phyloP scores from a whole-genome alignment of 768 basidiomycete genomes.

The Termitomyces sp. region DNA sequence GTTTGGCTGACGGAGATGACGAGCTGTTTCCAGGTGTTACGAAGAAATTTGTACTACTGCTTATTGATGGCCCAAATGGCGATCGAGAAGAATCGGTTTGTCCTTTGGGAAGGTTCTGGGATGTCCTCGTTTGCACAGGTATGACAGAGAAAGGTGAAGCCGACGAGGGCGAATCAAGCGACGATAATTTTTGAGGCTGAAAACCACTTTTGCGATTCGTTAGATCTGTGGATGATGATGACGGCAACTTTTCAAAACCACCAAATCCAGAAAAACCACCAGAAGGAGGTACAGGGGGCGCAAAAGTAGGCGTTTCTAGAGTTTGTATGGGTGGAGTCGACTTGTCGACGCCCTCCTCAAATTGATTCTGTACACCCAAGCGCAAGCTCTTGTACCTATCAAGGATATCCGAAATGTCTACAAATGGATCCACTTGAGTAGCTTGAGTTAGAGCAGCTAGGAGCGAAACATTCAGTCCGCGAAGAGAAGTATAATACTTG shows the following conservation, averaged over 20 bases:
- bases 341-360: slow-evolving; percentile 28
- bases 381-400: slow-evolving; percentile 59
- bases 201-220: slow-evolving; percentile 1
- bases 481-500: slow-evolving; percentile 64
- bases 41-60: background rate
- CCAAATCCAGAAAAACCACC: slow-evolving; percentile 21
- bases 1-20: background rate
- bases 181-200: background rate
- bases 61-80: background rate
- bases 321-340: slow-evolving; percentile 7
- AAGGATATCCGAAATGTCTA: slow-evolving; percentile 51
- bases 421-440: slow-evolving; percentile 65
- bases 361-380: slow-evolving; percentile 49
- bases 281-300: slow-evolving; percentile 17
- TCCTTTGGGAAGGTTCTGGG: background rate
- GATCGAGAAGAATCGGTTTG: background rate
- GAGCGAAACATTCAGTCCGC: slow-evolving; percentile 69
- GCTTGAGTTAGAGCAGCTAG: slow-evolving; percentile 52
- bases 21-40: background rate
- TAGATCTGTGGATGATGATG: background rate
- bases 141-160: slow-evolving; percentile 7
- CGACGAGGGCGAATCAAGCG: slow-evolving; percentile 4
- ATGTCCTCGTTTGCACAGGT: background rate
- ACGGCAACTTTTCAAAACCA: slow-evolving; percentile 19
- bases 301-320: slow-evolving; percentile 13